Base-by-base conservation (phyloP, 2,329 filamentous ascomycete species). In the Aureobasidium mangrovei region DNA sequence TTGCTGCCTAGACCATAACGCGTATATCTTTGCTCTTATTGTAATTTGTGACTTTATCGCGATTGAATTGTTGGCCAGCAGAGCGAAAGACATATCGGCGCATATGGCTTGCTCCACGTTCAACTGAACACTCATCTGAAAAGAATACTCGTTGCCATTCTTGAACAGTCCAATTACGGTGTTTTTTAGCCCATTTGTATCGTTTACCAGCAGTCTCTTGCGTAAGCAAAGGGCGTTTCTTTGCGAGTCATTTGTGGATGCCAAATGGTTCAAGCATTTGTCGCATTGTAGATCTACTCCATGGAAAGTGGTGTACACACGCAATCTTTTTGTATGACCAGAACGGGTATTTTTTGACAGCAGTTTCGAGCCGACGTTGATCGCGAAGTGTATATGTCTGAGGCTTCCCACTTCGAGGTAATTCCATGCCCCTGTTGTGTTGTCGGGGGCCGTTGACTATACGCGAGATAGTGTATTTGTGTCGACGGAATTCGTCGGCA, bases 1-100 rank as follows among this genome's bases (percentile, higher is more conserved):
- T 46, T 27, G 27, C 45, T 48, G 9, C 12, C 29, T 18, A 48
- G 36, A 48, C 35, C 24, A 48, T 39, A 29, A 48, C 45, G n/a
- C 45, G 32, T 36, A 48, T 48, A 41, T 48, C 27, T 29, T 48
- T 48, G 32, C 35, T 28, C 32, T 48, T 48, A 28, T 38, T 36
- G 28, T 39, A 48, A 32, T 28, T 48, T 6, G 26, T 38, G 4
- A 48, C 35, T 18, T 39, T 48, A 29, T 48, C 10, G 3, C 32
- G 7, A n/a, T 48, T 33, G 32, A 28, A 38, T 39, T 48, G 32
- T 29, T 48, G 6, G 33, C 45, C 18, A 38, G 45, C 32, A 51
- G 27, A 41, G 27, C 27, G 7, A 9, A 51, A 51, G 8, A 40
- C 27, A 9, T 51, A 51, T 27, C 32, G 18, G 3, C 36, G 31